Conservation (phyloP, 148 eudicot genomes). For the Rhododendron molle region DNA sequence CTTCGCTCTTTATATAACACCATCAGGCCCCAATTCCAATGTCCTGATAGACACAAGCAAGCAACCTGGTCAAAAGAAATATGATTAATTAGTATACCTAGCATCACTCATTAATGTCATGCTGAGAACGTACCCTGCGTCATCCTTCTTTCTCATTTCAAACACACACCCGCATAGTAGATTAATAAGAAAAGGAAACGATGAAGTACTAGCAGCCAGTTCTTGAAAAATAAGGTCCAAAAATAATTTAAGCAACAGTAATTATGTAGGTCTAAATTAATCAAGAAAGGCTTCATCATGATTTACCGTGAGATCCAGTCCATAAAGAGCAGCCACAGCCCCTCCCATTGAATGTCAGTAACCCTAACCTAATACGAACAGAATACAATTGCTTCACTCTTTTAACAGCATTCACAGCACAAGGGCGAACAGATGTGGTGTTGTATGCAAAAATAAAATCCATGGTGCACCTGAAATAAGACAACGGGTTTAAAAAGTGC, state of each 20-base stretch:
- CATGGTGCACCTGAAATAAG: conserved; percentile 78
- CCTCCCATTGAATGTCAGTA: conserved; percentile 97
- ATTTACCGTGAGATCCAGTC: conserved; percentile 72
- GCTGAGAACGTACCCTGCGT: background rate
- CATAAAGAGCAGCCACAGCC: conserved; percentile 90
- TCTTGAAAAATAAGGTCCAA: background rate
- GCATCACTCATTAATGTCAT: background rate
- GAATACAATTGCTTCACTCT: conserved; percentile 48
- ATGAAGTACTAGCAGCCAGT: too few relatives aligned
- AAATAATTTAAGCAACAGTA: background rate
- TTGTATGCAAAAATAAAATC: conserved; percentile 87
- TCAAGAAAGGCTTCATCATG: conserved; percentile 3
- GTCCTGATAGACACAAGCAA: background rate
- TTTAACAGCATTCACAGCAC: conserved; percentile 58
- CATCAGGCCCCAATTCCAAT: background rate
- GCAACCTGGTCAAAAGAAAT: background rate
- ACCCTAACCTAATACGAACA: too few relatives aligned
- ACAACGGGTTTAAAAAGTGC: background rate
- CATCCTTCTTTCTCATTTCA: too few relatives aligned
- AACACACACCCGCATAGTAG: too few relatives aligned
- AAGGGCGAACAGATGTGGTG: conserved; percentile 74
- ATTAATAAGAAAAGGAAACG: too few relatives aligned
- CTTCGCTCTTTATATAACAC: background rate
- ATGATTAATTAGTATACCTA: background rate
- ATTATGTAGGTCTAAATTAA: background rate